These are phyloP conservation scores for Ganoderma lingzhi DNA, from an alignment of 1,284 basidiomycete genomes.

Conservation along the genomic window DNA sequence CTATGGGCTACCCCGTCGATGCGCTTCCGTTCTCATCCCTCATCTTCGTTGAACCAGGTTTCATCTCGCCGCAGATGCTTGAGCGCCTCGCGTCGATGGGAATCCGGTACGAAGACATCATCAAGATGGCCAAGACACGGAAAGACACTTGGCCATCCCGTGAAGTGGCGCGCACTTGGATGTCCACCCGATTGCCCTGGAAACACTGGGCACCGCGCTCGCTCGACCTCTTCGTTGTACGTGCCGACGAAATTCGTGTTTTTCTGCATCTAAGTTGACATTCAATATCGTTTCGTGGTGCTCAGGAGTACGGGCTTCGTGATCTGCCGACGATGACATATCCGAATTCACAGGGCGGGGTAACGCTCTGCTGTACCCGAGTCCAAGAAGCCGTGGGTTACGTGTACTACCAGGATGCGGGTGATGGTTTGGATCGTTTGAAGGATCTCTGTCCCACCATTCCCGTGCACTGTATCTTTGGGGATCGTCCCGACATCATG, in stretches of 20 bases:
- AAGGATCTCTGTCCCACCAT: constrained; percentile 21
- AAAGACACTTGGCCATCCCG: constrained; percentile 33
- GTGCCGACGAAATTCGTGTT: background rate
- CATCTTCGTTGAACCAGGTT: constrained; percentile 23
- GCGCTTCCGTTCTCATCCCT: constrained; percentile 18
- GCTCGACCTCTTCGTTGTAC: constrained; percentile 20
- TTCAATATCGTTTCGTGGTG: background rate
- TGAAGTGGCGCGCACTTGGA: constrained; percentile 23
- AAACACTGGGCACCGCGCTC: constrained; percentile 32
- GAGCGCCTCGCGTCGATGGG: background rate
- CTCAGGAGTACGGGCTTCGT: constrained; percentile 25
- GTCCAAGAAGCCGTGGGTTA: constrained; percentile 21
- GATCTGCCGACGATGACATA: constrained; percentile 28
- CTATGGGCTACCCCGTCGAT: constrained; percentile 1
- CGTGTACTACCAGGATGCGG: constrained; percentile 21
- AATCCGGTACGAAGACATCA: background rate
- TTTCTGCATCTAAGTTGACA: too few species aligned
- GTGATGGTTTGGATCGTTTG: constrained; percentile 19
- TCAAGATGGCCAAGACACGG: constrained; percentile 12
- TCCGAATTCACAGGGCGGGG: constrained; percentile 21
- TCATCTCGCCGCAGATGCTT: constrained; percentile 11
- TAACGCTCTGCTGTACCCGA: constrained; percentile 26
- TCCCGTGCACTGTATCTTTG: constrained; percentile 28
- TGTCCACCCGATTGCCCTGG: constrained; percentile 26
- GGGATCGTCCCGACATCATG: constrained; percentile 20